Conservation (phyloP, 495 filamentous ascomycete genomes). For the Monascus purpureus region DNA sequence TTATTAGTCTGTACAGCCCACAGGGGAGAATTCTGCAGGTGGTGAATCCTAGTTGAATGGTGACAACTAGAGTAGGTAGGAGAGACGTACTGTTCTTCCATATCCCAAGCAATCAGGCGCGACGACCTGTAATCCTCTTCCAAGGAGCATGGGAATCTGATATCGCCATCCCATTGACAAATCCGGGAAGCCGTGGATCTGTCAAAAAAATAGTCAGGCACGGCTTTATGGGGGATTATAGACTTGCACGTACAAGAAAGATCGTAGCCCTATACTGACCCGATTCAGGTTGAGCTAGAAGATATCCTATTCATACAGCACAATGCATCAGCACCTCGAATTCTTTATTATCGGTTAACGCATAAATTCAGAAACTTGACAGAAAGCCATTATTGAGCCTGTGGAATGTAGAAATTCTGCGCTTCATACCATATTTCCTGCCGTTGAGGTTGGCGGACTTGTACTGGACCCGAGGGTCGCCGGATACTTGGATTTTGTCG, state of each 20-base stretch:
- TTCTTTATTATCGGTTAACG: constrained; percentile 6
- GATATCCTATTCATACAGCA: constrained; percentile 50
- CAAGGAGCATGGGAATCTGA: constrained; percentile 65
- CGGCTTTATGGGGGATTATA: constrained; percentile 1
- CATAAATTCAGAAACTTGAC: background rate
- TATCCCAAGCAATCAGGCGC: constrained; percentile 74
- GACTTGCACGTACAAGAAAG: constrained; percentile 38
- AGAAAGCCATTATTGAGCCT: background rate
- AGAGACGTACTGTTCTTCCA: constrained; percentile 46
- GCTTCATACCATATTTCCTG: constrained; percentile 42
- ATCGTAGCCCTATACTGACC: constrained; percentile 44
- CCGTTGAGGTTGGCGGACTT: constrained; percentile 47
- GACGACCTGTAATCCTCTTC: constrained; percentile 55
- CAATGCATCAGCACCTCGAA: too few relatives aligned
- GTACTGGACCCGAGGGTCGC: constrained; percentile 49
- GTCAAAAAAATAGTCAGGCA: background rate
- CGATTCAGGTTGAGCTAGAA: constrained; percentile 45
- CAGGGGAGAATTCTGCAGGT: too few relatives aligned
- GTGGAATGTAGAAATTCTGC: background rate
- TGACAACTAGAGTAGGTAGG: background rate
- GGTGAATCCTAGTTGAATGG: background rate
- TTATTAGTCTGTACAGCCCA: too few relatives aligned
- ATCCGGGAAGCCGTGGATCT: constrained; percentile 59
- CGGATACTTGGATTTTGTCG: constrained; percentile 44
- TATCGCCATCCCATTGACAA: constrained; percentile 62